These are phyloP conservation scores for Talaromyces atroroseus DNA, from an alignment of 2,329 filamentous ascomycete species.

Conservation along the genomic window DNA sequence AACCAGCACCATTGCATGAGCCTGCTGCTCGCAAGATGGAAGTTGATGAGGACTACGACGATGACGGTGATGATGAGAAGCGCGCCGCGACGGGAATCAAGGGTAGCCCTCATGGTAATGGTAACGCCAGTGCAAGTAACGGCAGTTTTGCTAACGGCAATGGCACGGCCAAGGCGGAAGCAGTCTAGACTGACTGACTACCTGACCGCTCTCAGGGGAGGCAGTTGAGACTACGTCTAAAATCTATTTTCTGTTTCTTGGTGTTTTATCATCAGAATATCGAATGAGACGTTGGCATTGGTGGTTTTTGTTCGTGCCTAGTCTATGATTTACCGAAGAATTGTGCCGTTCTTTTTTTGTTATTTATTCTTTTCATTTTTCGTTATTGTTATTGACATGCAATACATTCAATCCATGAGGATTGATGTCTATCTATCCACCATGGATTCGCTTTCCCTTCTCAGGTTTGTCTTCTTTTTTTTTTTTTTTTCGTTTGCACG, in stretches of 20 bases:
- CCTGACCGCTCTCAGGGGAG: too few species aligned
- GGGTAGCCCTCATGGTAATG: slow-evolving; percentile 30
- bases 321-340: neutral
- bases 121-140: slow-evolving; percentile 1
- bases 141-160: slow-evolving; percentile 11
- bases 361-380: neutral
- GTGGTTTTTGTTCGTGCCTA: neutral
- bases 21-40: slow-evolving; percentile 93
- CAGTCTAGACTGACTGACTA: neutral
- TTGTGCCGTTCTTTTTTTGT: neutral
- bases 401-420: neutral
- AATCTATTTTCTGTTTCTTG: neutral
- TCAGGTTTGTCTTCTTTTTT: neutral
- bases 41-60: slow-evolving; percentile 95
- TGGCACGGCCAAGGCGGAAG: slow-evolving; percentile 10
- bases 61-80: slow-evolving; percentile 81
- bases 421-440: neutral
- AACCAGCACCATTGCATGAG: slow-evolving; percentile 58
- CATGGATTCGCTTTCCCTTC: neutral
- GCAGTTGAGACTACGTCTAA: neutral
- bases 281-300: neutral
- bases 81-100: slow-evolving; percentile 30
- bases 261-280: neutral
- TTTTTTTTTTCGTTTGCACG: neutral
- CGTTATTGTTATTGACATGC: neutral